phyloP scores from a whole-genome alignment of 1,284 basidiomycete genomes.

The Moniliophthora roreri region DNA sequence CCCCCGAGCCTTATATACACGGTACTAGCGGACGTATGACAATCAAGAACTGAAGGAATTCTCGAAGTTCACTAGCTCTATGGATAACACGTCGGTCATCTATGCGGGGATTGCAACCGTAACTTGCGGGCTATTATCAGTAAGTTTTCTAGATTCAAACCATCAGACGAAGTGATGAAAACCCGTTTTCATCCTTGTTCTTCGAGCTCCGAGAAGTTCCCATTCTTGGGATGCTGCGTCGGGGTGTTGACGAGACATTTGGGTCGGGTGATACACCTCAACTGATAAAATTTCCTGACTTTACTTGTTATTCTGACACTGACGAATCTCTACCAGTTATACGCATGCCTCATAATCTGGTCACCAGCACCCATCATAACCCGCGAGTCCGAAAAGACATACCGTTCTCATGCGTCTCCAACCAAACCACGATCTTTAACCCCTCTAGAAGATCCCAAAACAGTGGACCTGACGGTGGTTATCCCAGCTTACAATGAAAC shows the following conservation, averaged over 20 bases:
- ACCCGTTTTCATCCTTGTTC: constrained; percentile 84
- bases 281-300: constrained; percentile 17
- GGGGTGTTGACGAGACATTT: constrained; percentile 59
- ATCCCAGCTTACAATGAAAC: constrained; percentile 93
- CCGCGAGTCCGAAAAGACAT: constrained; percentile 65
- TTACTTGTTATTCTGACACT: background rate
- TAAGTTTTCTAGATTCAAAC: constrained; percentile 17
- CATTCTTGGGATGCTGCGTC: constrained; percentile 43
- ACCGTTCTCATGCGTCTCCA: constrained; percentile 52
- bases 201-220: constrained; percentile 67
- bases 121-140: constrained; percentile 30
- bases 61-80: constrained; percentile 10
- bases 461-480: constrained; percentile 75
- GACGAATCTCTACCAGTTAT: constrained; percentile 44
- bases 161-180: too few relatives aligned
- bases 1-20: too few relatives aligned
- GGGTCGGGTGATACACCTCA: constrained; percentile 47
- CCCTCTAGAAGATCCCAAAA: constrained; percentile 48
- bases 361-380: constrained; percentile 67
- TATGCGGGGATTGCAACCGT: constrained; percentile 33
- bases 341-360: constrained; percentile 61
- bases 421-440: constrained; percentile 51
- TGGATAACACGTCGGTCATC: constrained; percentile 37
- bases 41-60: background rate
- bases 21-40: background rate